phyloP scores from a whole-genome alignment of 306 rosid species.

The Inga laurina region DNA sequence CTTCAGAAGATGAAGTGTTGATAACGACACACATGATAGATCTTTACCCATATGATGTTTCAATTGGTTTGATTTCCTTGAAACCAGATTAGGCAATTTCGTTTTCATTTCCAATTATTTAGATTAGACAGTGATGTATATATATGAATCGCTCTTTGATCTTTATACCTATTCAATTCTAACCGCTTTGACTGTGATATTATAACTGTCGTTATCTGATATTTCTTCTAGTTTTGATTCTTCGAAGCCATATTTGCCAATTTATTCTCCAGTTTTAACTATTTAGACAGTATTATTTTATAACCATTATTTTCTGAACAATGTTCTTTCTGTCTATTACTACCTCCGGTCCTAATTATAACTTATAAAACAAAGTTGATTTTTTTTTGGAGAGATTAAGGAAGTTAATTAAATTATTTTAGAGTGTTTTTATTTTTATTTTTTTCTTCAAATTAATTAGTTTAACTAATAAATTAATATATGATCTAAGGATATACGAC shows the following conservation, averaged over 20 bases:
- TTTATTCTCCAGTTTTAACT: neutral
- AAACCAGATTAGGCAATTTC: neutral
- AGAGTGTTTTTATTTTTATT: too few relatives aligned
- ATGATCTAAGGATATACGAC: too few relatives aligned
- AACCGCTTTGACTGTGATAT: neutral
- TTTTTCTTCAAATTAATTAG: too few relatives aligned
- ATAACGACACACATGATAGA: neutral
- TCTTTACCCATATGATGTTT: neutral
- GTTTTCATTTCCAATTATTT: neutral
- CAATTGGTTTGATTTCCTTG: neutral
- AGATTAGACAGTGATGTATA: neutral
- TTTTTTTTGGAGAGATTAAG: too few relatives aligned
- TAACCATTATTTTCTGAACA: neutral
- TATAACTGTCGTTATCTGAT: neutral
- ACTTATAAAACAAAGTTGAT: too few relatives aligned
- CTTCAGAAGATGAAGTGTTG: neutral
- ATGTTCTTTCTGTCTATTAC: neutral
- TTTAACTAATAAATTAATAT: too few relatives aligned
- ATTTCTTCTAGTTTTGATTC: neutral
- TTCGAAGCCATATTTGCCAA: neutral
- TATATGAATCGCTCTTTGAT: neutral
- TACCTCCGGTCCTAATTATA: too few relatives aligned
- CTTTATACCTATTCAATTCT: neutral
- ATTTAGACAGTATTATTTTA: neutral
- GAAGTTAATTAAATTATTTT: too few relatives aligned